phyloP scores from a whole-genome alignment of 1,139 yeast species.

The Debaryomyces subglobosus region DNA sequence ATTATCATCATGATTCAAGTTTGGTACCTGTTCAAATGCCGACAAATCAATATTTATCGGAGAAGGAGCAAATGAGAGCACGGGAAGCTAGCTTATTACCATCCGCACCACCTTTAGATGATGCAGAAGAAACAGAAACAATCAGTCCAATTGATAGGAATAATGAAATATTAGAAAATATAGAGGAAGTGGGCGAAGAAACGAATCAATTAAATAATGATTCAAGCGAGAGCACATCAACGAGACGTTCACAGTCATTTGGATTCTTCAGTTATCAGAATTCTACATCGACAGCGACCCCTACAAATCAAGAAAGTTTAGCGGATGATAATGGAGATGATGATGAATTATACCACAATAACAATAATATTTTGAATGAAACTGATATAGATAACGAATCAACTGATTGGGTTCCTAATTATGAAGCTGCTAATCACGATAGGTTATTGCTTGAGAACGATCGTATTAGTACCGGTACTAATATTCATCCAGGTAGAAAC shows the following conservation, averaged over 20 bases:
- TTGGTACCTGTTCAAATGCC: slow-evolving; percentile 21
- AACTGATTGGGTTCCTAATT: slow-evolving; percentile 43
- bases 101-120: slow-evolving; percentile 54
- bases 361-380: slow-evolving; percentile 14
- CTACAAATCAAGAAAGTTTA: slow-evolving; percentile 9
- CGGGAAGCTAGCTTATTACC: slow-evolving; percentile 63
- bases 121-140: slow-evolving; percentile 22
- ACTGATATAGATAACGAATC: slow-evolving; percentile 27
- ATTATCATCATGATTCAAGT: slow-evolving; percentile 17
- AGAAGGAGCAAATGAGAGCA: slow-evolving; percentile 56
- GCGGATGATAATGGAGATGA: slow-evolving; percentile 18
- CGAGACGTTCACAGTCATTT: slow-evolving; percentile 12
- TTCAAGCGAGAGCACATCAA: not conserved
- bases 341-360: slow-evolving; percentile 9
- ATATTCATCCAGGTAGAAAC: not conserved
- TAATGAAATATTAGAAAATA: slow-evolving; percentile 7
- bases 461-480: slow-evolving; percentile 5
- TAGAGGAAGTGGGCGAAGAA: slow-evolving; percentile 8
- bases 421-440: slow-evolving; percentile 35
- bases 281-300: slow-evolving; percentile 9
- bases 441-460: slow-evolving; percentile 17
- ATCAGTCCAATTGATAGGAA: slow-evolving; percentile 3
- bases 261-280: slow-evolving; percentile 20
- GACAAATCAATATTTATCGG: slow-evolving; percentile 32
- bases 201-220: not conserved